Conservation (phyloP, 2,329 filamentous ascomycete genomes). For the Colletotrichum agaves region DNA sequence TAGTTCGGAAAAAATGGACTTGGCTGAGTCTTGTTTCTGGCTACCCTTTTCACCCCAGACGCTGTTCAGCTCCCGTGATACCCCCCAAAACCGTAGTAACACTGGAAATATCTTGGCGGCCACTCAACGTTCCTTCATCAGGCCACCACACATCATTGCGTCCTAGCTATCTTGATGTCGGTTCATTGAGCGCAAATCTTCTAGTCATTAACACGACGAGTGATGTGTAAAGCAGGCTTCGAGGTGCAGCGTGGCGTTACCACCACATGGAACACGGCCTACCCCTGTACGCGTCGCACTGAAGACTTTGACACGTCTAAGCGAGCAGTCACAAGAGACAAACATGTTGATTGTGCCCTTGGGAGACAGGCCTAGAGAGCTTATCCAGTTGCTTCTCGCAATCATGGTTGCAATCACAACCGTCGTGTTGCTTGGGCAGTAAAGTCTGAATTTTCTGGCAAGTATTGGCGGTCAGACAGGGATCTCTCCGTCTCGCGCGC, state of each 20-base stretch:
- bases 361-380: neutral
- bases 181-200: neutral
- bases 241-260: neutral
- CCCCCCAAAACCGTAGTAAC: neutral
- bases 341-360: neutral
- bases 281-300: neutral
- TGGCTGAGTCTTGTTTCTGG: neutral
- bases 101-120: neutral
- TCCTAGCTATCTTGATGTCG: neutral
- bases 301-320: neutral
- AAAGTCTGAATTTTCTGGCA: neutral
- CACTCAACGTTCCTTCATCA: neutral
- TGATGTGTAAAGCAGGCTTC: neutral
- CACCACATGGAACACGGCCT: conserved; percentile 10
- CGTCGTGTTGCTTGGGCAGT: neutral
- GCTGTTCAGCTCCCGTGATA: neutral
- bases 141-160: neutral
- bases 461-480: neutral
- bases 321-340: neutral
- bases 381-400: neutral
- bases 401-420: neutral
- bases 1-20: neutral
- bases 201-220: neutral
- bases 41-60: neutral
- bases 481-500: neutral